Conservation (phyloP, 2,329 filamentous ascomycete species). For the Gnomoniopsis sp. region DNA sequence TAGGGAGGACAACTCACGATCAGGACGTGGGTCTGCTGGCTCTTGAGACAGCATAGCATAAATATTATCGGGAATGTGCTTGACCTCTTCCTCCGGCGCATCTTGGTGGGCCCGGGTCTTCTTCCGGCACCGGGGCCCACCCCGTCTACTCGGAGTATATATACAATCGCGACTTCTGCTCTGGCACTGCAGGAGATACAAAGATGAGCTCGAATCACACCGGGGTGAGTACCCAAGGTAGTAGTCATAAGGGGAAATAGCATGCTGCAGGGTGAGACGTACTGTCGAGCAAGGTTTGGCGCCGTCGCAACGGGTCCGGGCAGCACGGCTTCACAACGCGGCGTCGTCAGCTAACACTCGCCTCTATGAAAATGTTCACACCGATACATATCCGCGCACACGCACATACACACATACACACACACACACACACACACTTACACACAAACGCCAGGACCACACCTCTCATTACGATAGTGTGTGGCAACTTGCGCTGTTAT, state of each 20-base stretch:
- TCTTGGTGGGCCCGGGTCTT: conserved; percentile 28
- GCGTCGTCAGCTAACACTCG: conserved; percentile 9
- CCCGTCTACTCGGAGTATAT: conserved; percentile 41
- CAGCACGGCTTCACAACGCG: conserved; percentile 34
- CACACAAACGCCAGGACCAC: background rate
- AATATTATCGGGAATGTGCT: conserved; percentile 17
- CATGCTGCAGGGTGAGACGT: conserved; percentile 22
- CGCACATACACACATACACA: background rate
- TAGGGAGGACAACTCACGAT: conserved; percentile 24
- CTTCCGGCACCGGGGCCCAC: conserved; percentile 40
- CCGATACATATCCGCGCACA: background rate
- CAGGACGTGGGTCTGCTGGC: conserved; percentile 28
- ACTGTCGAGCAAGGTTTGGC: conserved; percentile 41
- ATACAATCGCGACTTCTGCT: conserved; percentile 38
- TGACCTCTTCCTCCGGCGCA: conserved; percentile 21
- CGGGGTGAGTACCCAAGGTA: conserved; percentile 1
- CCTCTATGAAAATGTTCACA: conserved; percentile 7
- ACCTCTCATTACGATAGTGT: background rate
- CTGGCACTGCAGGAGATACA: conserved; percentile 31
- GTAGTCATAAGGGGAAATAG: background rate
- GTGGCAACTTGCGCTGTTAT: background rate
- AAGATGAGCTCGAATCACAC: background rate
- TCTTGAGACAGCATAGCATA: conserved; percentile 22
- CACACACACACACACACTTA: background rate
- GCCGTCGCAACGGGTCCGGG: conserved; percentile 45